Base-by-base conservation (phyloP, 768 basidiomycete genomes). In the Suillus occidentalis region DNA sequence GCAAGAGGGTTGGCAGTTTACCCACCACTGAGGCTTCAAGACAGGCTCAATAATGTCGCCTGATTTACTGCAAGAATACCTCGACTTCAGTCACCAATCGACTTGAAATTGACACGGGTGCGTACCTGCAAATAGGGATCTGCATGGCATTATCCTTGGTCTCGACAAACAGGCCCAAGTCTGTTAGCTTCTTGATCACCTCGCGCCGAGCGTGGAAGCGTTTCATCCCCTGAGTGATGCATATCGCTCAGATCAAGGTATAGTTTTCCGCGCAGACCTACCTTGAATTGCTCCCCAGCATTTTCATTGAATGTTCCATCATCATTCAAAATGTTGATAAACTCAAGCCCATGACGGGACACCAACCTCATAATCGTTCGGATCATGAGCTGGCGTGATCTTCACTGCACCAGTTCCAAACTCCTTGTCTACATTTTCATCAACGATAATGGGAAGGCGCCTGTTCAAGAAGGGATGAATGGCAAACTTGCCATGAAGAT, bases 401-500 rank as follows among this genome's bases (percentile, higher is more conserved):
- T 99, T 99, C 60, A 99, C 97, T 1, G 97, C 97, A 74, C 97
- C 97, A 37, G 97, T 99, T 43, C 97, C 97, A 70, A 99, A 99
- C 12, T 85, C 83, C 89, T 94, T 97, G 73, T 99, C 97, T 34
- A 82, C 82, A 75, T 95, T 90, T 25, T 84, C 80, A 72, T 99
- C 97, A 36, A 88, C 83, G 64, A 99, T 81, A 75, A 99, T 97
- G 16, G 94, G 97, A 55, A 99, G 81, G 18, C 88, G 86, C 55
- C 97, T 88, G 65, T 87, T 78, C 57, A 97, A 77, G 82, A 99
- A 98, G 1, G 97, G 97, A 75, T 99, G 95, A 0, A 80, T 77
- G 43, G 85, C 94, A 71, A 89, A 95, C 82, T 95, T 98, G 62
- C 96, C 97, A 67, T 95, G 95, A 8, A 99, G 88, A 71, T 97